Conservation (phyloP, 495 filamentous ascomycete species). For the Paragyromitra xinjiangensis region DNA sequence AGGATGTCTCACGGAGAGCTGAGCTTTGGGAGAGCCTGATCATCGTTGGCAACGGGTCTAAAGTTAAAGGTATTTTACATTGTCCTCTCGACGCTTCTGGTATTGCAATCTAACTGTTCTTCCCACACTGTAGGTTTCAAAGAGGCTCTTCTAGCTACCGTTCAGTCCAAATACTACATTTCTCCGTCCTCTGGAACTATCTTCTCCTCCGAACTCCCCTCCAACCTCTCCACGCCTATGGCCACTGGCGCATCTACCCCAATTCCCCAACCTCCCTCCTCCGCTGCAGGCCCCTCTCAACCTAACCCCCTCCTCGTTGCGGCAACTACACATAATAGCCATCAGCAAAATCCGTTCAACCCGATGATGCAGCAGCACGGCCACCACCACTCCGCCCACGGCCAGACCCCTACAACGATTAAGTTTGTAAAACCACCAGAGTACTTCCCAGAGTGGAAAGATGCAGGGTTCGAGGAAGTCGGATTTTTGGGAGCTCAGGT, state of each 20-base stretch:
- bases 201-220: conserved; percentile 95
- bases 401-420: conserved; percentile 88
- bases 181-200: conserved; percentile 91
- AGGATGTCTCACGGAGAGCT: conserved; percentile 78
- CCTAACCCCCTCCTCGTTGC: conserved; percentile 94
- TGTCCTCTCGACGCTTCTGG: too few relatives aligned
- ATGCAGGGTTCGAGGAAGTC: conserved; percentile 67
- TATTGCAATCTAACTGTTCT: conserved; percentile 12
- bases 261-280: conserved; percentile 59
- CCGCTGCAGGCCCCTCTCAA: conserved; percentile 62
- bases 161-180: conserved; percentile 83
- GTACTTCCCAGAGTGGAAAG: conserved; percentile 94
- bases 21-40: conserved; percentile 90
- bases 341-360: conserved; percentile 62
- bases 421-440: conserved; percentile 79
- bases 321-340: conserved; percentile 79
- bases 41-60: conserved; percentile 87
- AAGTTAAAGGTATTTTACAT: conserved; percentile 71
- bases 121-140: conserved; percentile 69
- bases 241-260: conserved; percentile 94
- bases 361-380: conserved; percentile 59
- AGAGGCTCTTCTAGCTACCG: conserved; percentile 80
- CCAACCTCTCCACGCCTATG: conserved; percentile 87
- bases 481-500: conserved; percentile 60
- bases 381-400: conserved; percentile 74